Conservation (phyloP, 2,329 filamentous ascomycete genomes). For the Epichloe hybrida region DNA sequence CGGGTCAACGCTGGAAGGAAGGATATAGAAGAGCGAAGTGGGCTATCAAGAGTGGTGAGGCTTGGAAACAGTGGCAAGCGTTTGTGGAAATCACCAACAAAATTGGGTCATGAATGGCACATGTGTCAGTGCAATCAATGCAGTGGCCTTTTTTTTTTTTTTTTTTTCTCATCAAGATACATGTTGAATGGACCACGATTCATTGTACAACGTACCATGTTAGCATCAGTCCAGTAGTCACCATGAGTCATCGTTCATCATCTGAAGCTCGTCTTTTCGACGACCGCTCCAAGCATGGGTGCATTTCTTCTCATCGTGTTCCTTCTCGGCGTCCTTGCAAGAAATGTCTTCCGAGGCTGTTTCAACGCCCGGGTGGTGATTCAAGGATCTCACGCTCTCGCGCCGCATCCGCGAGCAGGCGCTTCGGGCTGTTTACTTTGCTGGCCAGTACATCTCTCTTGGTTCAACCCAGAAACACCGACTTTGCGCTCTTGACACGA, state of each 20-base stretch:
- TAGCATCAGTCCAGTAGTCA: neutral
- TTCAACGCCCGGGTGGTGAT: constrained; percentile 15
- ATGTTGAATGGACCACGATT: neutral
- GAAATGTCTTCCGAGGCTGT: neutral
- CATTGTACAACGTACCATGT: neutral
- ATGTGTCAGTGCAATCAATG: neutral
- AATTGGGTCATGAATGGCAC: constrained; percentile 13
- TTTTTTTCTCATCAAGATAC: too few relatives aligned
- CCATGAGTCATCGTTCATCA: neutral
- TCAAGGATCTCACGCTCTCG: constrained; percentile 15
- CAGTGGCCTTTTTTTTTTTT: neutral
- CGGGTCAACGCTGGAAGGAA: constrained; percentile 86
- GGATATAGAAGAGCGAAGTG: constrained; percentile 76
- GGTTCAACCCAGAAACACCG: neutral
- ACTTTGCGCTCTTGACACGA: neutral
- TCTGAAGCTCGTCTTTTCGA: neutral
- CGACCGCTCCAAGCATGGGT: neutral
- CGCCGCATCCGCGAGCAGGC: constrained; percentile 15
- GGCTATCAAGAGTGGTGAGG: constrained; percentile 75
- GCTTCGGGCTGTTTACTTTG: constrained; percentile 3
- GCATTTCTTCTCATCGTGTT: neutral
- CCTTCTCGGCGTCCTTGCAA: neutral
- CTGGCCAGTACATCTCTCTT: neutral
- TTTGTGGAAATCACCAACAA: constrained; percentile 75
- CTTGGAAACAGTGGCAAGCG: constrained; percentile 66